Conservation (phyloP, 495 filamentous ascomycete genomes). For the Astrothelium subdiscretum region DNA sequence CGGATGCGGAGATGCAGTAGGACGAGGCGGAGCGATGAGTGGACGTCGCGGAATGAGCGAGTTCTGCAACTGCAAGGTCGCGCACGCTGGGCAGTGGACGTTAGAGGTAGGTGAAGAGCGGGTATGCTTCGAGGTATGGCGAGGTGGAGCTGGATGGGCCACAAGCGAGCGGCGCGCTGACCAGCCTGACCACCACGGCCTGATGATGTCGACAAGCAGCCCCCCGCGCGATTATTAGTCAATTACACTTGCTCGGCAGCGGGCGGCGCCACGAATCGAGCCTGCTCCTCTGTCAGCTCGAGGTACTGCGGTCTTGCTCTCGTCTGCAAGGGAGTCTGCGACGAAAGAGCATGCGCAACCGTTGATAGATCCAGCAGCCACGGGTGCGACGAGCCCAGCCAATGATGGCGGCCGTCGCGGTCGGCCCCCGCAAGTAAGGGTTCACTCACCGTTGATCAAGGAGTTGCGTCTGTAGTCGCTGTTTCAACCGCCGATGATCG, state of each 20-base stretch:
- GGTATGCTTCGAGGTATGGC: neutral
- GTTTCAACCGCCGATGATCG: neutral
- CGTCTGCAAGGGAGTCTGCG: neutral
- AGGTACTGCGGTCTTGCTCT: neutral
- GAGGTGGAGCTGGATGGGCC: neutral
- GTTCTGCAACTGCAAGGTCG: constrained; percentile 3
- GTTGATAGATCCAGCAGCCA: neutral
- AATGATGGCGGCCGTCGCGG: neutral
- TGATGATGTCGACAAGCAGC: constrained; percentile 1
- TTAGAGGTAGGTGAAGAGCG: neutral
- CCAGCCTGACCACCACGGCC: constrained; percentile 2
- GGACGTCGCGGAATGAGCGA: neutral
- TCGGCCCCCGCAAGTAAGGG: neutral
- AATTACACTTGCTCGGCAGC: neutral
- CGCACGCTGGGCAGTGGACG: neutral
- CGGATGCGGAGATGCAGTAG: neutral
- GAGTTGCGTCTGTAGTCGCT: neutral
- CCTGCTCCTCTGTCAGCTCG: neutral
- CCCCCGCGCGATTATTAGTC: constrained; percentile 2
- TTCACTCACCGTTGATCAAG: constrained; percentile 1
- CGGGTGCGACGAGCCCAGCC: neutral
- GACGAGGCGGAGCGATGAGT: constrained; percentile 1
- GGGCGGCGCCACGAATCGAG: neutral
- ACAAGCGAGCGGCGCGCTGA: constrained; percentile 1
- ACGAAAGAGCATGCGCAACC: neutral